phyloP scores from a whole-genome alignment of 176 grass and related monocot genomes.

The Eremochloa ophiuroides region DNA sequence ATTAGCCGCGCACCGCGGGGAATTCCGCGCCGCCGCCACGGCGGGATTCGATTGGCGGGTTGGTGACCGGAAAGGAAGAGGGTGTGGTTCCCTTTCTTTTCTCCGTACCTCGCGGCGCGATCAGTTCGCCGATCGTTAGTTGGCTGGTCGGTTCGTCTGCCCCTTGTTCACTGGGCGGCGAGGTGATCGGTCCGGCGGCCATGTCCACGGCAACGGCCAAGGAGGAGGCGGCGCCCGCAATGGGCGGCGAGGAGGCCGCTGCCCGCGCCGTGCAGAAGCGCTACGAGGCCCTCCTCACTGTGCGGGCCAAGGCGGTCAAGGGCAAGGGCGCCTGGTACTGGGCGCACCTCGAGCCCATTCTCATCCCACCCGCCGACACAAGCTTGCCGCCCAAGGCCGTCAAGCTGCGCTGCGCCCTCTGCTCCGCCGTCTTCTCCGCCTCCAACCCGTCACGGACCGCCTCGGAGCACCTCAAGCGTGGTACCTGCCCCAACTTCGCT shows the following conservation, averaged over 20 bases:
- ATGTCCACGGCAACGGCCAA: constrained; percentile 31
- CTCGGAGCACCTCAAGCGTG: constrained; percentile 84
- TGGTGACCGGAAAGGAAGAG: constrained; percentile 7
- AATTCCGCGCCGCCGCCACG: not conserved
- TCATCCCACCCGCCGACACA: constrained; percentile 53
- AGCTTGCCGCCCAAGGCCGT: constrained; percentile 63
- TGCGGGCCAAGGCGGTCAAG: constrained; percentile 68
- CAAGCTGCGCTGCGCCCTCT: constrained; percentile 65
- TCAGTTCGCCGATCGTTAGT: constrained; percentile 18
- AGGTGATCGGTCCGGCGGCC: constrained; percentile 16
- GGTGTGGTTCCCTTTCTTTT: not conserved
- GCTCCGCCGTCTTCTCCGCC: constrained; percentile 71
- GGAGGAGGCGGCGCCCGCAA: constrained; percentile 26
- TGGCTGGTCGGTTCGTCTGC: not conserved
- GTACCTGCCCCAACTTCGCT: constrained; percentile 70
- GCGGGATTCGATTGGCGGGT: constrained; percentile 17
- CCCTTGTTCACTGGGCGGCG: not conserved
- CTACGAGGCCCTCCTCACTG: constrained; percentile 60
- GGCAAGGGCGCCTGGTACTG: constrained; percentile 89
- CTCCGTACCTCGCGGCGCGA: not conserved
- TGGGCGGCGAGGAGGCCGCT: constrained; percentile 51
- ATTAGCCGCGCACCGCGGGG: not conserved
- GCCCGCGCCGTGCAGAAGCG: constrained; percentile 59
- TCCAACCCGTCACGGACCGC: constrained; percentile 72
- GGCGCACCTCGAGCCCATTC: constrained; percentile 68